Percentiles rank a stretch among this genome's conserved stretches.
Conservation (phyloP, 139 green algal genomes). For the Coelastrella sp. region DNA sequence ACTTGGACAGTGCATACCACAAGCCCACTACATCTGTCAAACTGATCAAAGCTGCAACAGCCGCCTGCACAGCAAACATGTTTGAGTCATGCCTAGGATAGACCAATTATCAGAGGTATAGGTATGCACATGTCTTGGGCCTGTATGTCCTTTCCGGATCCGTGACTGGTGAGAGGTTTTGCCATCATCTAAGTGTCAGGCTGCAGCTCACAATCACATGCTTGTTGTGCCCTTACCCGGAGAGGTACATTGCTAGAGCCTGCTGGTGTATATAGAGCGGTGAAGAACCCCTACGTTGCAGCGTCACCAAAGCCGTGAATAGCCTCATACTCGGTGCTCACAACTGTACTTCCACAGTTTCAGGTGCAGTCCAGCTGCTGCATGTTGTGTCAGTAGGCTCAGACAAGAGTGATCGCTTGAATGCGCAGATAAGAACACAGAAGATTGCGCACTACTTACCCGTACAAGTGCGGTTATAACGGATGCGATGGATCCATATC, state of each 20-base stretch:
- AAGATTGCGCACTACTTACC: background rate
- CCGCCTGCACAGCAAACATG: background rate
- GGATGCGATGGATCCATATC: constrained; percentile 14
- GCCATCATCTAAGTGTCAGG: background rate
- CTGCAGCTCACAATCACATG: background rate
- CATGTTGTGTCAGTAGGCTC: background rate
- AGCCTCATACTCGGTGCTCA: background rate
- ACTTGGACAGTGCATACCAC: constrained; percentile 42
- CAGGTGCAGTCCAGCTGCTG: too few species aligned
- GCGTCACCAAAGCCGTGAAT: background rate
- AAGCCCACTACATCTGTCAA: constrained; percentile 28
- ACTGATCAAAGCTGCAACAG: constrained; percentile 29
- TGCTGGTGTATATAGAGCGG: constrained; percentile 30
- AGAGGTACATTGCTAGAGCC: background rate
- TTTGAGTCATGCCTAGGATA: too few species aligned
- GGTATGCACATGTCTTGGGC: too few species aligned
- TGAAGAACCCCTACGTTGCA: constrained; percentile 8
- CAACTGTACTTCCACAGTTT: background rate
- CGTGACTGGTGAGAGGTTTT: too few species aligned
- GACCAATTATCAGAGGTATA: too few species aligned
- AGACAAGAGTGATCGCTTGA: background rate
- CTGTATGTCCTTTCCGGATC: too few species aligned
- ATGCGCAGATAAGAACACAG: background rate
- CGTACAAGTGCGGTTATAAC: background rate
- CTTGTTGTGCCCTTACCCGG: background rate